A percentile compares a stretch with the other conserved stretches of the same genome.
Conservation (phyloP, 2,329 filamentous ascomycete species). For the Nemania abortiva region DNA sequence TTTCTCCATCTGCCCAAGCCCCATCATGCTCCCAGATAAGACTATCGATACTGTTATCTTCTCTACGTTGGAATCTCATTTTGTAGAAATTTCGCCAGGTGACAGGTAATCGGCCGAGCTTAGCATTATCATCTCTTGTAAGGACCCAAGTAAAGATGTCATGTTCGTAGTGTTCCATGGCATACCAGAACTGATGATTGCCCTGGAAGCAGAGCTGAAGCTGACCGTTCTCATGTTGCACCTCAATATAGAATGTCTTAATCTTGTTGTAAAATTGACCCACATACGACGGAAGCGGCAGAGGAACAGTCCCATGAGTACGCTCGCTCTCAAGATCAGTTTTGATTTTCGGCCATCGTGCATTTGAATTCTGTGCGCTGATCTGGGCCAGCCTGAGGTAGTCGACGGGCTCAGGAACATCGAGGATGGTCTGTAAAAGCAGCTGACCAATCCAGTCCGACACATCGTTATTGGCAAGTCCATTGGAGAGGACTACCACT, state of each 20-base stretch:
- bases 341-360: neutral
- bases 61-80: neutral
- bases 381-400: neutral
- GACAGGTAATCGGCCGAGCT: neutral
- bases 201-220: neutral
- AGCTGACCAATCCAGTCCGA: conserved; percentile 5
- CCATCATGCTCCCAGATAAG: neutral
- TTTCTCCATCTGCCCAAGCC: neutral
- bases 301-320: neutral
- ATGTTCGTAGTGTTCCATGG: neutral
- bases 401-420: neutral
- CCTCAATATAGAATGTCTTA: neutral
- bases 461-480: neutral
- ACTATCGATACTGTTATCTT: neutral
- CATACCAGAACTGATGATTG: neutral
- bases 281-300: neutral
- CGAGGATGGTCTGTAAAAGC: neutral
- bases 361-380: neutral
- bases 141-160: neutral
- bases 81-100: neutral
- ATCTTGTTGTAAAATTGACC: neutral
- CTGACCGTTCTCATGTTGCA: neutral
- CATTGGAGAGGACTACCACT: neutral
- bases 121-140: neutral
- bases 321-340: neutral